phyloP scores from a whole-genome alignment of 208 protist species.

The Leishmania gerbilli region DNA sequence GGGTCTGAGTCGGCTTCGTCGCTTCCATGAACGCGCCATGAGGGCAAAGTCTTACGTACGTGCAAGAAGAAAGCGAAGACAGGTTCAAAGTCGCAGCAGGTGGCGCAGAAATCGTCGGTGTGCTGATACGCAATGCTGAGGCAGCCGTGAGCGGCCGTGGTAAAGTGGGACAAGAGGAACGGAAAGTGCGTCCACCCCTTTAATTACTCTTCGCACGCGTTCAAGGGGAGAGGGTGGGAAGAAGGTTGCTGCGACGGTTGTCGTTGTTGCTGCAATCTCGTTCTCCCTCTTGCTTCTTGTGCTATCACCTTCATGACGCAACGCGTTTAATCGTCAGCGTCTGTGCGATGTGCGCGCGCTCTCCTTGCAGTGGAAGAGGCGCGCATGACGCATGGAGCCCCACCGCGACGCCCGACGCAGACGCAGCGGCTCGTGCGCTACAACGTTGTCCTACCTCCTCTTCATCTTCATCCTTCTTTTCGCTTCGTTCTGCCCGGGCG shows the following conservation, averaged over 20 bases:
- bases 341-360: not conserved
- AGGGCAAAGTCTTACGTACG: not conserved
- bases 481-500: not conserved
- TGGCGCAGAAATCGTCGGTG: not conserved
- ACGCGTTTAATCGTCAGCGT: not conserved
- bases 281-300: not conserved
- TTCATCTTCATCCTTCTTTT: not conserved
- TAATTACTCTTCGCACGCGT: too few species aligned
- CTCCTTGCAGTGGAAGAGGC: not conserved
- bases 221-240: not conserved
- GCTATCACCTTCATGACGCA: not conserved
- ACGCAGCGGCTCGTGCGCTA: not conserved
- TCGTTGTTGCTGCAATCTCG: not conserved
- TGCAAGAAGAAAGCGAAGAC: not conserved
- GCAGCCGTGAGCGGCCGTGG: not conserved
- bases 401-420: not conserved
- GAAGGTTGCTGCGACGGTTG: not conserved
- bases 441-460: not conserved
- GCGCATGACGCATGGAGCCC: not conserved
- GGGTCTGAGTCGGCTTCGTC: not conserved
- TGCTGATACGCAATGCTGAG: not conserved
- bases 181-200: not conserved
- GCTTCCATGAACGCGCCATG: not conserved
- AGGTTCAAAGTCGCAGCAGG: not conserved
- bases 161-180: not conserved